Conservation (phyloP, 2,329 filamentous ascomycete genomes). For the Phoma herbarum region DNA sequence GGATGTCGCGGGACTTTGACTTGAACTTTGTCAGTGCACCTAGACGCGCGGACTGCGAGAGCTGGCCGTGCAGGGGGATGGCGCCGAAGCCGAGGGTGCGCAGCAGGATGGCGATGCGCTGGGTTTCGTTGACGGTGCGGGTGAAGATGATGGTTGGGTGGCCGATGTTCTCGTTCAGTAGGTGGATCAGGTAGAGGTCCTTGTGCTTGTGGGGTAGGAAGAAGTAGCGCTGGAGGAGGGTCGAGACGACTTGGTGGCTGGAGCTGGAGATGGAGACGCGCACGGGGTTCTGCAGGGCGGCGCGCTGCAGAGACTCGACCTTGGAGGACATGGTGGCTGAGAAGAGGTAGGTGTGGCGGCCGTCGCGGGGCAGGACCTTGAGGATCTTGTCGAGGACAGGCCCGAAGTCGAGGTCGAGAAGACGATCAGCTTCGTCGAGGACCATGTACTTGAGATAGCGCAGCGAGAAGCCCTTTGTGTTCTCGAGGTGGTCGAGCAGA, state of each 20-base stretch:
- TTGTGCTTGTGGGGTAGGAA: conserved; percentile 82
- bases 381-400: conserved; percentile 92
- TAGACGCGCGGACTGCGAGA: conserved; percentile 85
- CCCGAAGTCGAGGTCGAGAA: conserved; percentile 94
- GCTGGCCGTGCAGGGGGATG: conserved; percentile 90
- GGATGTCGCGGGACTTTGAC: conserved; percentile 78
- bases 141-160: conserved; percentile 90
- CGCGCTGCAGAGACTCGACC: conserved; percentile 90
- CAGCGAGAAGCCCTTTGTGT: conserved; percentile 94
- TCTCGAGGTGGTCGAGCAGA: conserved; percentile 90
- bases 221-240: conserved; percentile 83
- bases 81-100: conserved; percentile 86
- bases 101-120: conserved; percentile 83
- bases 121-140: conserved; percentile 88
- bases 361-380: conserved; percentile 75
- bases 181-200: conserved; percentile 86
- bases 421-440: conserved; percentile 92
- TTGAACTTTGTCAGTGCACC: conserved; percentile 93
- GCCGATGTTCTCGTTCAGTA: conserved; percentile 87
- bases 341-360: conserved; percentile 78
- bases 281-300: conserved; percentile 83
- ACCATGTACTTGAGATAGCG: conserved; percentile 85
- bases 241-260: conserved; percentile 92
- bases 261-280: conserved; percentile 81
- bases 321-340: conserved; percentile 94